Evolutionary conservation across 306 rosid species (phyloP).

Genomic region (Malus asiatica): DNA sequence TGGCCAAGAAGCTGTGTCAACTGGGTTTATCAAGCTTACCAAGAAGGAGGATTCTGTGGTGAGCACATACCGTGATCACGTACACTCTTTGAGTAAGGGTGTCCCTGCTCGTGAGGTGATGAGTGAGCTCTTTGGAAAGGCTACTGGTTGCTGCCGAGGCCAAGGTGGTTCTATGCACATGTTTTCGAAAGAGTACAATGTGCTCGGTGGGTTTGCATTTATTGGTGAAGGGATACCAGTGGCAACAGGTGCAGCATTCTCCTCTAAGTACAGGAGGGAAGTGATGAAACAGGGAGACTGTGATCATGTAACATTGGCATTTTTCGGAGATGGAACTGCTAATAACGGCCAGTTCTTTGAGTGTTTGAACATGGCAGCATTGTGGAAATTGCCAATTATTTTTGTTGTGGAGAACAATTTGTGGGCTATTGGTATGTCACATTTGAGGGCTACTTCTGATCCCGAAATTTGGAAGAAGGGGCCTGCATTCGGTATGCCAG

Average conservation of each 20-base stretch:
- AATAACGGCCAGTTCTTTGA: slow-evolving; percentile 96
- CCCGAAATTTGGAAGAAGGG: slow-evolving; percentile 99
- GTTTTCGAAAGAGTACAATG: slow-evolving; percentile 86
- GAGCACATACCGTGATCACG: slow-evolving; percentile 95
- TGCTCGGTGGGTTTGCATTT: slow-evolving; percentile 95
- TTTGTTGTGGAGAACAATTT: slow-evolving; percentile 96
- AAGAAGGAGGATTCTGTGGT: slow-evolving; percentile 70
- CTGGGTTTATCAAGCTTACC: slow-evolving; percentile 87
- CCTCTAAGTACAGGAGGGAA: slow-evolving; percentile 77
- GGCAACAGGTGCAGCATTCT: slow-evolving; percentile 93
- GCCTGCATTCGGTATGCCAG: slow-evolving; percentile 98
- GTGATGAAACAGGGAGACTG: slow-evolving; percentile 61
- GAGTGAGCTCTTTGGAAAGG: slow-evolving; percentile 99
- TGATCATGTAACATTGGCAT: slow-evolving; percentile 78
- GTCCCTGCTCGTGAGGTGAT: slow-evolving; percentile 84
- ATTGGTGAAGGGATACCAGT: slow-evolving; percentile 98
- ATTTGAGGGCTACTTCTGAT: slow-evolving; percentile 91
- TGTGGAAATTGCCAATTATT: slow-evolving; percentile 94
- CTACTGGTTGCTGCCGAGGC: slow-evolving; percentile 95
- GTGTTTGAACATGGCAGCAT: slow-evolving; percentile 96
- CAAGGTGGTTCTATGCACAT: slow-evolving; percentile 99
- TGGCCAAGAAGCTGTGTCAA: slow-evolving; percentile 98
- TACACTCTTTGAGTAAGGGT: slow-evolving; percentile 96
- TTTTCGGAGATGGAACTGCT: slow-evolving; percentile 94
- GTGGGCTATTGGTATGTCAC: slow-evolving; percentile 99